Conservation (phyloP, 805 yeast genomes). For the Myxozyma vanderwaltii region DNA sequence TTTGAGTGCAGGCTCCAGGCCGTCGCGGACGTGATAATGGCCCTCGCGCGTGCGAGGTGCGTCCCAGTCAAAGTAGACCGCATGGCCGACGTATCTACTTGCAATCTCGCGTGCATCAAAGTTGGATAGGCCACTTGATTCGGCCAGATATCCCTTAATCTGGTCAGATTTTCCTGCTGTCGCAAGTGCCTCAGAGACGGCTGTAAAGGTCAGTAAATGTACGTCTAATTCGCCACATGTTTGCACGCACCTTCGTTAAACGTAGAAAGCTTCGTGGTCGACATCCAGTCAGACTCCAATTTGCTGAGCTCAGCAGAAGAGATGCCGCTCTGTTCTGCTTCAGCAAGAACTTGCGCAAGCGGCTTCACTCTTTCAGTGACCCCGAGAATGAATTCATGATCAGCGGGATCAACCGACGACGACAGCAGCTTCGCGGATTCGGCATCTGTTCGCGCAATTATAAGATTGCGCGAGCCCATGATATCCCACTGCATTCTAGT, state of each 20-base stretch:
- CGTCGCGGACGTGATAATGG: slow-evolving; percentile 52
- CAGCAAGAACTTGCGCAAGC: slow-evolving; percentile 49
- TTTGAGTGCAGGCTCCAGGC: slow-evolving; percentile 57
- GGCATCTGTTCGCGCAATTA: slow-evolving; percentile 65
- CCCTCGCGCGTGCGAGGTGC: slow-evolving; percentile 63
- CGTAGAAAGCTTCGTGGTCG: slow-evolving; percentile 48
- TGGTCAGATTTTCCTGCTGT: slow-evolving; percentile 34
- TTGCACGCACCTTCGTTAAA: slow-evolving; percentile 46
- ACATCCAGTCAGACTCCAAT: slow-evolving; percentile 54
- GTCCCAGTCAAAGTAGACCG: slow-evolving; percentile 58
- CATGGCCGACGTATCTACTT: slow-evolving; percentile 39
- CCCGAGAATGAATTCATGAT: slow-evolving; percentile 60
- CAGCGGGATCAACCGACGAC: slow-evolving; percentile 56
- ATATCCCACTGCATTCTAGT: slow-evolving; percentile 66
- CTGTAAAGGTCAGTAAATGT: neutral
- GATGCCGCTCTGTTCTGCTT: slow-evolving; percentile 49
- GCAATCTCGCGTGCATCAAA: slow-evolving; percentile 36
- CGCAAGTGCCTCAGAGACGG: slow-evolving; percentile 27
- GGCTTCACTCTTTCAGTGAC: slow-evolving; percentile 46
- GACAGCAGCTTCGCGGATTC: slow-evolving; percentile 56
- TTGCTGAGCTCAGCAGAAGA: slow-evolving; percentile 43
- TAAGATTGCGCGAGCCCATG: slow-evolving; percentile 59
- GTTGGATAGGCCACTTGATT: slow-evolving; percentile 39
- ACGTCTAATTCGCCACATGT: neutral
- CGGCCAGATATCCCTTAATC: slow-evolving; percentile 39